Conservation (phyloP, 805 yeast species). For the Cyberlindnera mrakii region DNA sequence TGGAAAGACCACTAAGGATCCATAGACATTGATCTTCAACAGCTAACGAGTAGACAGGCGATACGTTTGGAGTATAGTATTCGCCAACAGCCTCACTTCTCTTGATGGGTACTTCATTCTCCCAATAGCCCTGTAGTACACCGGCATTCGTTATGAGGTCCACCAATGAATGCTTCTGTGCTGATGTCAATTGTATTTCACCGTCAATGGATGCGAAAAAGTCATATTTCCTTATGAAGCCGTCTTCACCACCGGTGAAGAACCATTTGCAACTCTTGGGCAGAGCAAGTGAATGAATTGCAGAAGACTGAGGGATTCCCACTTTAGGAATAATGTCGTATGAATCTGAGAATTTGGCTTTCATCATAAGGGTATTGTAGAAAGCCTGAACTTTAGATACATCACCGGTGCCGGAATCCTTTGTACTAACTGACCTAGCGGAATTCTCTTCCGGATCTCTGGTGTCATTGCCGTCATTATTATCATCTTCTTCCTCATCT, state of each 20-base stretch:
- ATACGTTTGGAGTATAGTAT: constrained; percentile 46
- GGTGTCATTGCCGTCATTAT: constrained; percentile 3
- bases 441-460: constrained; percentile 1
- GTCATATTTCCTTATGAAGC: constrained; percentile 86
- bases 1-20: constrained; percentile 73
- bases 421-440: neutral
- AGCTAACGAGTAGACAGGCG: constrained; percentile 85
- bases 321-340: constrained; percentile 79
- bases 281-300: constrained; percentile 71
- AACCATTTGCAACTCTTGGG: constrained; percentile 81
- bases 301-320: constrained; percentile 78
- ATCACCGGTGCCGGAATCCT: neutral
- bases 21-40: constrained; percentile 79
- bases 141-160: constrained; percentile 87
- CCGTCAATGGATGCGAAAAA: constrained; percentile 83
- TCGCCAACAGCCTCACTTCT: constrained; percentile 31
- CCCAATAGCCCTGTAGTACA: constrained; percentile 82
- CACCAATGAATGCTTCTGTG: constrained; percentile 83
- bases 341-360: constrained; percentile 44
- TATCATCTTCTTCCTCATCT: constrained; percentile 4
- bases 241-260: constrained; percentile 94
- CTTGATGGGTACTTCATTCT: constrained; percentile 82
- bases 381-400: constrained; percentile 8
- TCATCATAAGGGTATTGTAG: constrained; percentile 31
- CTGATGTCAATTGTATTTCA: constrained; percentile 77